These are phyloP conservation scores for Pharnaceum exiguum DNA, from an alignment of 148 eudicot genomes.

Conservation along the genomic window DNA sequence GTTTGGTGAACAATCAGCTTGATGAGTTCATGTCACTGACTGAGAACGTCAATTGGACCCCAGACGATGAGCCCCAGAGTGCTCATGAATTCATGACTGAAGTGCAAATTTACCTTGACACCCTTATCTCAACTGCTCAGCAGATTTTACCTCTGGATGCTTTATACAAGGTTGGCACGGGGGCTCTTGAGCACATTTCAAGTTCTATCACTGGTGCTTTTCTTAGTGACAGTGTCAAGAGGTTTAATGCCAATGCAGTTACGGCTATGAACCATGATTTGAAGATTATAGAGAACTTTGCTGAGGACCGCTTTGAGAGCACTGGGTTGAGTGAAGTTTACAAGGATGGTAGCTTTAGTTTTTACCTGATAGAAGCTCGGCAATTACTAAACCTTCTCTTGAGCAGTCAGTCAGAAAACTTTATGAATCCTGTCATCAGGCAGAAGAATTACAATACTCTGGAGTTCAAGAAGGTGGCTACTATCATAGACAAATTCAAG, in stretches of 20 bases:
- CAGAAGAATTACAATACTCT: constrained; percentile 63
- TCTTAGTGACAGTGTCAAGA: constrained; percentile 74
- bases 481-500: constrained; percentile 83
- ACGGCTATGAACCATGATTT: constrained; percentile 60
- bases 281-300: constrained; percentile 70
- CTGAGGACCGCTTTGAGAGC: constrained; percentile 69
- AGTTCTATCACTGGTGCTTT: constrained; percentile 64
- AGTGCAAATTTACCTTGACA: constrained; percentile 68
- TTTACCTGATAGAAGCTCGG: constrained; percentile 70
- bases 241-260: constrained; percentile 82
- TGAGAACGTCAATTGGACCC: constrained; percentile 74
- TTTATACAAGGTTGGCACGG: constrained; percentile 77
- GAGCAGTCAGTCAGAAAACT: constrained; percentile 91
- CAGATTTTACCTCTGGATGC: constrained; percentile 81
- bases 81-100: constrained; percentile 66
- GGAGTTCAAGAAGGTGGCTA: constrained; percentile 78
- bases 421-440: constrained; percentile 90
- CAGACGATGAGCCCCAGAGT: constrained; percentile 58
- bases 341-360: constrained; percentile 63
- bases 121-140: constrained; percentile 79
- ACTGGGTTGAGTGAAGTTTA: constrained; percentile 77
- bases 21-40: constrained; percentile 64
- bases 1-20: constrained; percentile 61
- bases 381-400: constrained; percentile 74
- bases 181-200: constrained; percentile 86